Evolutionary conservation across 2,329 filamentous ascomycete species (phyloP), one percentile per base, ranked within the genome.

Genomic region (Didymella pomorum): DNA sequence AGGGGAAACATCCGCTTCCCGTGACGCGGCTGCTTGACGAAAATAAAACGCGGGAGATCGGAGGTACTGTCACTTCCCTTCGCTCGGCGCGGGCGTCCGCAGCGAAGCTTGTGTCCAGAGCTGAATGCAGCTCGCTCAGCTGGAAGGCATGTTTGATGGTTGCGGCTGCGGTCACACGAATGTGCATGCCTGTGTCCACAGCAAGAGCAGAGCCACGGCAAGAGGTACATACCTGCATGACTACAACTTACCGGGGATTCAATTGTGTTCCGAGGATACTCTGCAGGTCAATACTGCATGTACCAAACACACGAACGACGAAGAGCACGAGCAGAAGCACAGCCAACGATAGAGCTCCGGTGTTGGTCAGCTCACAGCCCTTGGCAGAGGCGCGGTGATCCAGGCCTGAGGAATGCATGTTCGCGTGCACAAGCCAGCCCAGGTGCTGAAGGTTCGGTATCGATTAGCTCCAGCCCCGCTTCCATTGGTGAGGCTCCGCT

Each of bases 61-160:
- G 41, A 23, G 42, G 25, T 41, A 5, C 43, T 47, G 35, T 35
- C 18, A 25, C 43, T 44, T 49, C 47, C 29, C 39, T 41, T 45
- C 41, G 31, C 49, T 50, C 56, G 29, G 39, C 50, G 49, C 37
- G 26, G 53, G 47, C 31, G 46, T 46, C 21, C 44, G 21, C 37
- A 37, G 39, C 37, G 28, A 28, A 44, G 28, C 31, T 50, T 56
- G 53, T 51, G 28, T 39, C 16, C 35, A 23, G 20, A 51, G 50
- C 50, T 58, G 56, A 54, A 54, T 28, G 50, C 56, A 54, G 56
- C 56, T 42, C 41, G 50, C 51, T 50, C 56, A 54, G 46, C 50
- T 33, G 45, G 44, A 41, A 20, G 37, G 16, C 14, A 42, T 39
- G 31, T 21, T 21, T 31, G 51, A 53, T 48, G 56, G 41, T 54